phyloP scores from a whole-genome alignment of 2,329 filamentous ascomycete species.

The Monosporascus sp. region DNA sequence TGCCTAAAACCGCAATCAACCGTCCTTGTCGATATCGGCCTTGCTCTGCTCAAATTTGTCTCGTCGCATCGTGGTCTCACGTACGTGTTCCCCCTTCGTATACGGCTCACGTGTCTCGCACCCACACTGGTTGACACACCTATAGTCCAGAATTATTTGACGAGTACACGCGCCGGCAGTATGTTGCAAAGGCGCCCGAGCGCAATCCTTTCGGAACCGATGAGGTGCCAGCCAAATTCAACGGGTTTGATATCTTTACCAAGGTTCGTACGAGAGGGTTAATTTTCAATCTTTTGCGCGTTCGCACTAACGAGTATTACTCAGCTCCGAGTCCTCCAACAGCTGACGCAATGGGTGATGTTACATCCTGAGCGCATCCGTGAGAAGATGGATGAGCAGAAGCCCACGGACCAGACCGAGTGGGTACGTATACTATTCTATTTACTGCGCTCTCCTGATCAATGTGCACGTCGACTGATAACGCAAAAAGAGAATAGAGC shows the following conservation, averaged over 20 bases:
- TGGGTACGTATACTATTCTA: constrained; percentile 65
- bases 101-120: constrained; percentile 2
- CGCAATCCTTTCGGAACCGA: constrained; percentile 82
- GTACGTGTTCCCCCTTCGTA: constrained; percentile 48
- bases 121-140: constrained; percentile 18
- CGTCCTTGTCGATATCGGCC: constrained; percentile 73
- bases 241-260: constrained; percentile 74
- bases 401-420: constrained; percentile 71
- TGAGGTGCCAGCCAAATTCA: constrained; percentile 68
- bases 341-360: constrained; percentile 85
- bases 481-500: constrained; percentile 61
- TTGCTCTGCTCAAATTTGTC: constrained; percentile 84
- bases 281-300: constrained; percentile 1
- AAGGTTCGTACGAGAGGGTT: constrained; percentile 50
- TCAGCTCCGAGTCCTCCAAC: constrained; percentile 73
- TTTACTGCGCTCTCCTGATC: neutral
- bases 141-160: constrained; percentile 80
- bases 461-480: constrained; percentile 30
- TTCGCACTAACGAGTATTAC: constrained; percentile 1
- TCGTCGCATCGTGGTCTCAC: constrained; percentile 90
- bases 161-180: constrained; percentile 88
- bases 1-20: constrained; percentile 76
- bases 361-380: constrained; percentile 81
- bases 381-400: constrained; percentile 78
- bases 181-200: constrained; percentile 70